Conservation (phyloP, 768 basidiomycete genomes). For the Boletus speciosus region DNA sequence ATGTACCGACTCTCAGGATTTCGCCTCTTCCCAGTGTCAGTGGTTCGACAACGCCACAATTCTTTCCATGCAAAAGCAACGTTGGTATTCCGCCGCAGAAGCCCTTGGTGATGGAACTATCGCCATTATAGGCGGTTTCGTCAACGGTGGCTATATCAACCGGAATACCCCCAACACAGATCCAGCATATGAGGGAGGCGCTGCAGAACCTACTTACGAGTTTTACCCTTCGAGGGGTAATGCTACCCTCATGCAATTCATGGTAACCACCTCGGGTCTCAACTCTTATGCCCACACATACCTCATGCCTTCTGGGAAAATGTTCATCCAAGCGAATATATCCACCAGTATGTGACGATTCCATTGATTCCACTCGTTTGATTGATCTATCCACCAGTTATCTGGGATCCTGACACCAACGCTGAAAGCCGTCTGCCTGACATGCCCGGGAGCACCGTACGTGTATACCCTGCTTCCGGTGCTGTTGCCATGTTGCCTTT, state of each 20-base stretch:
- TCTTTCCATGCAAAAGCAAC: constrained; percentile 61
- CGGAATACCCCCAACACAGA: constrained; percentile 68
- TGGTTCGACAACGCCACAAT: constrained; percentile 69
- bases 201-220: constrained; percentile 79
- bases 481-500: constrained; percentile 88
- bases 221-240: constrained; percentile 66
- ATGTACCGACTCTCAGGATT: constrained; percentile 51
- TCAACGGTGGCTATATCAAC: constrained; percentile 77
- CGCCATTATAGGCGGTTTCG: constrained; percentile 78
- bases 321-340: constrained; percentile 80
- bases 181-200: constrained; percentile 59
- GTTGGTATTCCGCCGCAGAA: constrained; percentile 81
- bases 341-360: constrained; percentile 22
- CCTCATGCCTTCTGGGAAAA: constrained; percentile 71
- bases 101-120: constrained; percentile 72
- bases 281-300: constrained; percentile 75
- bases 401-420: constrained; percentile 57
- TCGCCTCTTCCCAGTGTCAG: constrained; percentile 50
- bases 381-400: constrained; percentile 26
- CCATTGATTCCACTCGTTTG: background rate
- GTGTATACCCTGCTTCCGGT: constrained; percentile 91
- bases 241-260: constrained; percentile 59
- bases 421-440: constrained; percentile 58
- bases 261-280: constrained; percentile 68
- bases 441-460: constrained; percentile 70